phyloP scores from a whole-genome alignment of 352 stramenopile genomes.

The Globisporangium cystogenes region DNA sequence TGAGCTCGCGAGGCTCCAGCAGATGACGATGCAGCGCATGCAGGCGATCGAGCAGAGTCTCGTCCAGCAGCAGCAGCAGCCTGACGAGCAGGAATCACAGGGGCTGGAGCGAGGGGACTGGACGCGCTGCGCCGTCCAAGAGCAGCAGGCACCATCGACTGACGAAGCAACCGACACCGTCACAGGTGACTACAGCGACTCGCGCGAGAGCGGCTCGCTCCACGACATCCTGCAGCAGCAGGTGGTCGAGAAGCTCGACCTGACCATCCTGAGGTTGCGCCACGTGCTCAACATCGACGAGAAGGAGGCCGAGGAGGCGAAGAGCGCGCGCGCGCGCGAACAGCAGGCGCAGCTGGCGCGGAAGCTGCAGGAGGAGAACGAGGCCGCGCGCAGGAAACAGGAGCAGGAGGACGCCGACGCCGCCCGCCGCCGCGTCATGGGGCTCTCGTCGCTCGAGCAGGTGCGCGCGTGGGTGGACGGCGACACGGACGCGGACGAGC shows the following conservation, averaged over 20 bases:
- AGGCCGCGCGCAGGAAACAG: constrained; percentile 19
- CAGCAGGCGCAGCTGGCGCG: constrained; percentile 7
- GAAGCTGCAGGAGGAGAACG: constrained; percentile 10
- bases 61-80: neutral
- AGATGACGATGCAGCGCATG: neutral
- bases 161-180: neutral
- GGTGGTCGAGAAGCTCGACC: constrained; percentile 51
- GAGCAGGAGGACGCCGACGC: constrained; percentile 28
- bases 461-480: constrained; percentile 33
- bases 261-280: constrained; percentile 58
- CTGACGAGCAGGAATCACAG: too few species aligned
- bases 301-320: constrained; percentile 38
- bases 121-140: neutral
- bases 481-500: constrained; percentile 14
- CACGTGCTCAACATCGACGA: constrained; percentile 42
- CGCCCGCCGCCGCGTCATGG: constrained; percentile 44
- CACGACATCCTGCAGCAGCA: constrained; percentile 35
- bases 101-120: neutral
- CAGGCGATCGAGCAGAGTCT: constrained; percentile 1
- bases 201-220: constrained; percentile 9
- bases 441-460: constrained; percentile 37
- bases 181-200: neutral
- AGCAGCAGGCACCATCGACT: neutral
- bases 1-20: constrained; percentile 1
- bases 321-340: neutral